Base-by-base conservation (phyloP, 805 yeast genomes). In the Ogataea degrootiae region DNA sequence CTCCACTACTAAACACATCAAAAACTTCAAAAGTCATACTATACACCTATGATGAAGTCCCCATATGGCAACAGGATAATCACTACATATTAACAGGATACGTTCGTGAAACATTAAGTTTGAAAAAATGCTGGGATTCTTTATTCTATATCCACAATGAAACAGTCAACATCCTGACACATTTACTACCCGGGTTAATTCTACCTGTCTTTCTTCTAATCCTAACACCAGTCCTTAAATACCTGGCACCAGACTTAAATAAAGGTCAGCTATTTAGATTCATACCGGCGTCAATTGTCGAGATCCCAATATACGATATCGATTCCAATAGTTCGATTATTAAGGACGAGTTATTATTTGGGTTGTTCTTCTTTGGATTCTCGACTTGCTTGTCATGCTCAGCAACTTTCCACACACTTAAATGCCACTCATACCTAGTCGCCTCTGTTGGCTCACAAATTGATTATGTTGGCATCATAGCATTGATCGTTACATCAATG, bases 21-120 rank as follows among this genome's bases (percentile, higher is more conserved):
- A 19, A 8, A 12, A 12, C 22, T 3, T n/a, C 37, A 38, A 37
- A 34, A 42, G 37, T 37, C 17, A 49, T 31, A 40, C 52, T 63
- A 39, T 57, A 53, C 43, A 37, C 42, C 4, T 76, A 65, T 55
- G 71, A 75, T 45, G 79, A 79, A 53, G 55, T 79, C 7, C 79
- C 77, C 31, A 62, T 60, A 12, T 79, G 84, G 84, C 83, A 78
- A 52, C 70, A 74, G 54, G 84, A 79, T 51, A 79, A 79, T 52
- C 79, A 77, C 52, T 78, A 56, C 50, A 78, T 79, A 15, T 55
- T 67, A 15, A 65, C 75, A 0, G 81, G 82, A 0, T 79, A 79
- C 53, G 80, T 79, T 23, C 63, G 58, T 47, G 77, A 71, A 49
- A 77, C 82, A 1, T 52, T 60, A 11, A 73, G 78, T 26, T 66